Conservation (phyloP, 1,284 basidiomycete species). For the Cerrena zonata region DNA sequence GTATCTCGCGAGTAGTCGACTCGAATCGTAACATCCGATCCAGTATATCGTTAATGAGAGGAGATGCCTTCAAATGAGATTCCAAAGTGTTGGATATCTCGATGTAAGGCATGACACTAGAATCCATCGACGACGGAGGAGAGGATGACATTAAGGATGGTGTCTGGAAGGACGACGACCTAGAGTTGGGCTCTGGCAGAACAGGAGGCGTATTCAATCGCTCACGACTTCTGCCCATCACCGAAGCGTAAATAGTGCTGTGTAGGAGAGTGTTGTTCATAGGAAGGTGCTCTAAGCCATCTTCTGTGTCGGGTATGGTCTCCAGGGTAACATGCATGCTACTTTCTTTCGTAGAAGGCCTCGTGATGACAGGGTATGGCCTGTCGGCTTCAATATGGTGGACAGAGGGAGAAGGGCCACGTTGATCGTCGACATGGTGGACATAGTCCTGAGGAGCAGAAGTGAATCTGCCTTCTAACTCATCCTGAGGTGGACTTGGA, state of each 20-base stretch:
- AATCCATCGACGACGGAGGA: slow-evolving; percentile 71
- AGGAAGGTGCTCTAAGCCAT: slow-evolving; percentile 23
- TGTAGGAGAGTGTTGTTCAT: slow-evolving; percentile 17
- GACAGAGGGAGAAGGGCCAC: slow-evolving; percentile 42
- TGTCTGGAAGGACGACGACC: slow-evolving; percentile 27
- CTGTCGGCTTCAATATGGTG: slow-evolving; percentile 44
- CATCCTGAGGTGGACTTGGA: slow-evolving; percentile 51
- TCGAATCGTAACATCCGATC: slow-evolving; percentile 73
- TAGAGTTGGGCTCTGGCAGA: slow-evolving; percentile 35
- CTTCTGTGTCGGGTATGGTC: slow-evolving; percentile 51
- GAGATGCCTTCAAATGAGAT: slow-evolving; percentile 64
- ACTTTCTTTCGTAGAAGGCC: slow-evolving; percentile 38
- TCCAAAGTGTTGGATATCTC: slow-evolving; percentile 53
- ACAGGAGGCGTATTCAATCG: slow-evolving; percentile 36
- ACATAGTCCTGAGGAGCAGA: slow-evolving; percentile 24
- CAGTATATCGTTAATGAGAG: slow-evolving; percentile 69
- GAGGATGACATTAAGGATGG: slow-evolving; percentile 54
- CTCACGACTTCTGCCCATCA: slow-evolving; percentile 23
- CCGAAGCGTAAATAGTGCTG: slow-evolving; percentile 14
- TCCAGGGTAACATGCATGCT: slow-evolving; percentile 49
- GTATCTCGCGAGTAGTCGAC: slow-evolving; percentile 63
- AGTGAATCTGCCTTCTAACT: slow-evolving; percentile 25
- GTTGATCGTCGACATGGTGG: slow-evolving; percentile 30
- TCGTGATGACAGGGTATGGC: slow-evolving; percentile 37
- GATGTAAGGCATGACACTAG: slow-evolving; percentile 46